phyloP scores from a whole-genome alignment of 169 alveolate species.

The Cryptosporidium viatorum region DNA sequence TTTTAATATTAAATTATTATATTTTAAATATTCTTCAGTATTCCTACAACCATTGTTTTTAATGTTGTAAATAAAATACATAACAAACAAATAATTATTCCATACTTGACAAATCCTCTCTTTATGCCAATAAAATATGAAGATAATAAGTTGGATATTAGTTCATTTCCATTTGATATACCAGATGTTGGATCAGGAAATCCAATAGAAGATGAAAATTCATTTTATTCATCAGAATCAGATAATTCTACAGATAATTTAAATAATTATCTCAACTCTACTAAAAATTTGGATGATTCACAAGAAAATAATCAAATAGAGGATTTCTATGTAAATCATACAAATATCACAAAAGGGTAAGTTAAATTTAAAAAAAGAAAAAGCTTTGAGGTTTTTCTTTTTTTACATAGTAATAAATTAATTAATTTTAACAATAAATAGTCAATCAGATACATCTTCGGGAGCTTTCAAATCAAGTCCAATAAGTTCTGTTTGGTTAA shows the following conservation, averaged over 20 bases:
- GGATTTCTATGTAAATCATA: neutral
- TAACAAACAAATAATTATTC: constrained; percentile 19
- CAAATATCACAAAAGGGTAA: constrained; percentile 46
- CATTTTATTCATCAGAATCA: too few relatives aligned
- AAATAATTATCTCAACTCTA: neutral
- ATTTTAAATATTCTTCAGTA: constrained; percentile 2
- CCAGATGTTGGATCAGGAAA: constrained; percentile 41
- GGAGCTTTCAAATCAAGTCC: neutral
- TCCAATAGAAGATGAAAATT: constrained; percentile 38
- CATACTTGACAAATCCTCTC: constrained; percentile 57
- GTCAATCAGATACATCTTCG: neutral
- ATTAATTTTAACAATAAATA: neutral
- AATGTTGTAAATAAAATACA: constrained; percentile 40
- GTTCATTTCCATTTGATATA: constrained; percentile 39
- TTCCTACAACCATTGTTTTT: constrained; percentile 44
- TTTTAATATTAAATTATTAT: neutral
- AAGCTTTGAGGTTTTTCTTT: too few relatives aligned
- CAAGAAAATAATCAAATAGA: neutral
- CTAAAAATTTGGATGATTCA: neutral
- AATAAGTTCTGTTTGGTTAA: neutral
- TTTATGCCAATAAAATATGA: constrained; percentile 48
- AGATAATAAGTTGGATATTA: constrained; percentile 5
- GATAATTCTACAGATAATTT: neutral
- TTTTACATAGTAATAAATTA: neutral
- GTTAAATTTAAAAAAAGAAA: neutral